Base-by-base conservation (phyloP, 257 asterid genomes). In the Rauvolfia tetraphylla region DNA sequence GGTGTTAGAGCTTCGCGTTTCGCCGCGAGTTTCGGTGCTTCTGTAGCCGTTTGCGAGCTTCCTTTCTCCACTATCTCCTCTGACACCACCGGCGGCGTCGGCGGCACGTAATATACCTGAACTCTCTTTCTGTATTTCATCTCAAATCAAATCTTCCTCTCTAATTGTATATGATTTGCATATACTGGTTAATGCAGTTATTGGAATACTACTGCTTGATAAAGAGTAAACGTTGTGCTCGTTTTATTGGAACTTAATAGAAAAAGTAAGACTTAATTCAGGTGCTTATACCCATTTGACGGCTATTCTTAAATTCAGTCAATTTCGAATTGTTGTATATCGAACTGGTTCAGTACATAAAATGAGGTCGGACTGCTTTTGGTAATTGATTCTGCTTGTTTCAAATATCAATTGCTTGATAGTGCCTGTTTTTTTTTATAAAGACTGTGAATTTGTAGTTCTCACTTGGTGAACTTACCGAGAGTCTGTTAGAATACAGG, bases 1-100 rank as follows among this genome's bases (percentile, higher is more conserved):
- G 98, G 98, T 68, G 98, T 95, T 54, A 87, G 98, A 79, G 98
- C 98, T 75, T 92, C 98, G 34, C 92, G 98, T 29, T 95, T 90
- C 79, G 98, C 97, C 68, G 86, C 98, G 76, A 91, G 88, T 88
- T 89, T 85, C 58, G 98, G 98, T 62, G 98, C 98, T 79, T 86
- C 91, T 23, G 96, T 86, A 76, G 98, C 98, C 74, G 85, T 95
- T 68, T 95, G 98, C 84, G 98, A 95, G 87, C 88, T 95, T 76
- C 98, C 98, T 36, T 95, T 92, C 80, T 79, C 90, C 33, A 92
- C 98, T 48, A 88, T 95, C 76, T 95, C 98, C 18, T 95, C 98
- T 20, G 98, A 95, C 34, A 66, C 92, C 53, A 56, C 95, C 20
- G 98, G 98, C 38, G 98, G 98, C 78, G 87, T 89, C 59, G 98